Evolutionary conservation across 306 rosid species (phyloP).

Genomic region (Medicago truncatula): DNA sequence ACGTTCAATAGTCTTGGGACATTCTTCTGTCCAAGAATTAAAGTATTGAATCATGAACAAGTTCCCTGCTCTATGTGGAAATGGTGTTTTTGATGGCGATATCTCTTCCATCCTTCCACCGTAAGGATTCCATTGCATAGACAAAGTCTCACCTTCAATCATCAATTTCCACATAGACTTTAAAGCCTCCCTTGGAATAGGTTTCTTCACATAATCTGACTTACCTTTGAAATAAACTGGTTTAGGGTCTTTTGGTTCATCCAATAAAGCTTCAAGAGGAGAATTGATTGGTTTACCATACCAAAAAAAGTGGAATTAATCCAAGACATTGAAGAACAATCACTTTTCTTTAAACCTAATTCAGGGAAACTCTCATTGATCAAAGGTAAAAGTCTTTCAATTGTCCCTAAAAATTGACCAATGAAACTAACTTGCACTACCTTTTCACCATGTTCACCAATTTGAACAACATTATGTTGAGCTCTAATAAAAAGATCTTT

Average conservation of each 20-base stretch:
- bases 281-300: background rate
- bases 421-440: slow-evolving; percentile 37
- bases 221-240: background rate
- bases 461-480: background rate
- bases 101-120: slow-evolving; percentile 47
- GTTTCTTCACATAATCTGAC: slow-evolving; percentile 45
- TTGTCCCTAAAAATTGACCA: slow-evolving; percentile 48
- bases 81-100: slow-evolving; percentile 25
- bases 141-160: background rate
- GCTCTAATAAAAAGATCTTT: slow-evolving; percentile 47
- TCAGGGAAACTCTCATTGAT: slow-evolving; percentile 50
- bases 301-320: slow-evolving; percentile 48
- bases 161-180: slow-evolving; percentile 23
- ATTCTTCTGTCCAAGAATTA: slow-evolving; percentile 19
- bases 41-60: slow-evolving; percentile 37
- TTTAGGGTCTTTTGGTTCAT: background rate
- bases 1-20: background rate
- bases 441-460: background rate
- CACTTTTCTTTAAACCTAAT: slow-evolving; percentile 48
- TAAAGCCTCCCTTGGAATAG: slow-evolving; percentile 38
- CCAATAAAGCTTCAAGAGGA: slow-evolving; percentile 20
- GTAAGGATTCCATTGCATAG: slow-evolving; percentile 47
- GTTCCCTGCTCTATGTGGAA: slow-evolving; percentile 53
- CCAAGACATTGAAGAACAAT: slow-evolving; percentile 54
- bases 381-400: slow-evolving; percentile 37